A percentile compares a stretch with the other conserved stretches of the same genome.
Conservation (phyloP, 208 protist species). For the Trypanosoma theileri region DNA sequence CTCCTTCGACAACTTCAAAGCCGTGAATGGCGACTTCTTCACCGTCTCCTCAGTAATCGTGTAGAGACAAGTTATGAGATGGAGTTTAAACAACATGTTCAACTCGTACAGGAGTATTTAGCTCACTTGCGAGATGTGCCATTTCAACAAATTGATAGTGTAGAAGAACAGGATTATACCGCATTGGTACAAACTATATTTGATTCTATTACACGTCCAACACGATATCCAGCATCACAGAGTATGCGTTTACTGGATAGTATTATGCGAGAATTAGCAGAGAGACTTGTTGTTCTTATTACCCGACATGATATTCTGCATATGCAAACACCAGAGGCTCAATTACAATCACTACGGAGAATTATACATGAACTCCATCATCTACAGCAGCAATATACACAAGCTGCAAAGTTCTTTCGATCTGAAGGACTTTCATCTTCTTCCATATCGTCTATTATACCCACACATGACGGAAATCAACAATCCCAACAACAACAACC, state of each 20-base stretch:
- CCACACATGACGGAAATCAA: slow-evolving; percentile 10
- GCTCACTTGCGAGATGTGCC: slow-evolving; percentile 60
- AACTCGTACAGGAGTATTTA: slow-evolving; percentile 69
- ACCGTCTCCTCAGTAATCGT: slow-evolving; percentile 64
- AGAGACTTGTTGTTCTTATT: slow-evolving; percentile 50
- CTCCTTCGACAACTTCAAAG: slow-evolving; percentile 64
- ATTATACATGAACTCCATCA: slow-evolving; percentile 34
- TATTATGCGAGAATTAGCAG: slow-evolving; percentile 47
- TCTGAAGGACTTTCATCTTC: slow-evolving; percentile 12
- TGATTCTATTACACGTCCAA: slow-evolving; percentile 37
- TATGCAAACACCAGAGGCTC: slow-evolving; percentile 28
- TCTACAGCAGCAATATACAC: slow-evolving; percentile 45
- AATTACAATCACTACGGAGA: slow-evolving; percentile 22
- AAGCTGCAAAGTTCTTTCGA: slow-evolving; percentile 36
- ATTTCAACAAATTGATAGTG: slow-evolving; percentile 41
- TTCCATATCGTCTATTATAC: slow-evolving; percentile 15
- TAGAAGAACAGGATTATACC: slow-evolving; percentile 21
- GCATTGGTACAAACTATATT: slow-evolving; percentile 45
- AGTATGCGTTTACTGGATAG: slow-evolving; percentile 51
- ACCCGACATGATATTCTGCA: slow-evolving; percentile 38
- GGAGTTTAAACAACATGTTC: slow-evolving; percentile 64
- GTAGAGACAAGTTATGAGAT: slow-evolving; percentile 71
- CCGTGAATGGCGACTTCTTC: slow-evolving; percentile 82
- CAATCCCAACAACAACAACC: neutral
- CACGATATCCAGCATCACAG: slow-evolving; percentile 46